Evolutionary conservation across 129 eudicot genomes (phyloP).

Genomic region (Ambrosia trifida): DNA sequence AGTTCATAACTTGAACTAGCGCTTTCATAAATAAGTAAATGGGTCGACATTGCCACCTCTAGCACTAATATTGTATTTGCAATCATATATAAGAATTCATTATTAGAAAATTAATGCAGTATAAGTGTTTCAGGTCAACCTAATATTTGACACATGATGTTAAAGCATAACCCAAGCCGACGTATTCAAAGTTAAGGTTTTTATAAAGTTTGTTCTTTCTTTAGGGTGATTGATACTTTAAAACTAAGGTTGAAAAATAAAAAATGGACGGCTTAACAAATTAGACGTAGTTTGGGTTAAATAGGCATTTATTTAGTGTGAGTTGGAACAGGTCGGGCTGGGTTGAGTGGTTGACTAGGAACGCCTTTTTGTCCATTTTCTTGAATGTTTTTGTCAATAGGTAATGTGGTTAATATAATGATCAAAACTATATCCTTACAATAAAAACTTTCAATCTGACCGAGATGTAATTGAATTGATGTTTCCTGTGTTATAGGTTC

Average conservation of each 20-base stretch:
- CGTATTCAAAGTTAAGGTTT: neutral
- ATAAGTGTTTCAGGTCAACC: too few species aligned
- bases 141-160: neutral
- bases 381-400: neutral
- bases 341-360: neutral
- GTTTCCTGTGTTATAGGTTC: constrained; percentile 55
- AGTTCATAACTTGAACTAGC: too few species aligned
- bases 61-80: too few species aligned
- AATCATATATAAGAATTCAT: too few species aligned
- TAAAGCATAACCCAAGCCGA: neutral
- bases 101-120: too few species aligned
- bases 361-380: neutral
- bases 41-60: neutral
- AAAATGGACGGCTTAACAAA: neutral
- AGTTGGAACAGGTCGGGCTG: neutral
- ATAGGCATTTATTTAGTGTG: neutral
- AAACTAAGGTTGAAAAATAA: neutral
- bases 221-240: neutral
- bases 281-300: neutral
- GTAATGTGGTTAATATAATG: neutral
- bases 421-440: neutral
- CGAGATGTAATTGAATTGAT: neutral
- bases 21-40: neutral
- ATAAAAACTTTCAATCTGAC: neutral
- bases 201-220: neutral